Evolutionary conservation across 768 basidiomycete genomes (phyloP).

Genomic region (Mycena galericulata): DNA sequence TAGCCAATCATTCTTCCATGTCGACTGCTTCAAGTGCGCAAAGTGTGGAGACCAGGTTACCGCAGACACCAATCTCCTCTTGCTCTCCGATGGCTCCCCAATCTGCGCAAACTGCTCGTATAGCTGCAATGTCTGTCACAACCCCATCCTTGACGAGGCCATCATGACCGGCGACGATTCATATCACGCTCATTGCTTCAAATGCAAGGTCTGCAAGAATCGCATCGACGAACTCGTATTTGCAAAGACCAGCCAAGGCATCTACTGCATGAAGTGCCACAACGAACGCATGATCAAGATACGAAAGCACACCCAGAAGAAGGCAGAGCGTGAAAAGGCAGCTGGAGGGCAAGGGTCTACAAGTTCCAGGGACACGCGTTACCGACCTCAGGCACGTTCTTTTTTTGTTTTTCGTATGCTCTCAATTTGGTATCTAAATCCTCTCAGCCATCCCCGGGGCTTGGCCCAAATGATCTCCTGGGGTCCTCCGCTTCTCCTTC

Average conservation of each 20-base stretch:
- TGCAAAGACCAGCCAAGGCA: conserved; percentile 97
- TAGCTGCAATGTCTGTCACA: conserved; percentile 94
- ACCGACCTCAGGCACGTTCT: conserved; percentile 56
- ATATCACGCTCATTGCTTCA: conserved; percentile 98
- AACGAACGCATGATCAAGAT: conserved; percentile 97
- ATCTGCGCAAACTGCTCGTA: conserved; percentile 95
- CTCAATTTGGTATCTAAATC: conserved; percentile 3
- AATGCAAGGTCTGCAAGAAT: conserved; percentile 94
- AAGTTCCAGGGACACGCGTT: conserved; percentile 54
- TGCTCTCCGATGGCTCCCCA: conserved; percentile 97
- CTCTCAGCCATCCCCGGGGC: conserved; percentile 31
- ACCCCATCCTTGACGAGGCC: conserved; percentile 96
- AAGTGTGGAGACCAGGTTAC: conserved; percentile 94
- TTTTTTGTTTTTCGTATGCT: conserved; percentile 15
- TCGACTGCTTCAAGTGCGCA: conserved; percentile 96
- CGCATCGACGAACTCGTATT: conserved; percentile 98
- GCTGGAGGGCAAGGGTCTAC: conserved; percentile 55
- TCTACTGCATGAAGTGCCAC: conserved; percentile 99
- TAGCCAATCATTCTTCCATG: conserved; percentile 95
- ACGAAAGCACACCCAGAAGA: conserved; percentile 90
- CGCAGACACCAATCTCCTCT: conserved; percentile 96
- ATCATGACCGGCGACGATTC: conserved; percentile 99
- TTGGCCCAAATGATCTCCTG: conserved; percentile 16
- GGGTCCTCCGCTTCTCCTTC: conserved; percentile 14
- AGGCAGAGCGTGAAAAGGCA: conserved; percentile 72